A percentile compares a stretch with the other conserved stretches of the same genome.
Conservation (phyloP, 2,329 filamentous ascomycete genomes). For the Apiospora hydei region DNA sequence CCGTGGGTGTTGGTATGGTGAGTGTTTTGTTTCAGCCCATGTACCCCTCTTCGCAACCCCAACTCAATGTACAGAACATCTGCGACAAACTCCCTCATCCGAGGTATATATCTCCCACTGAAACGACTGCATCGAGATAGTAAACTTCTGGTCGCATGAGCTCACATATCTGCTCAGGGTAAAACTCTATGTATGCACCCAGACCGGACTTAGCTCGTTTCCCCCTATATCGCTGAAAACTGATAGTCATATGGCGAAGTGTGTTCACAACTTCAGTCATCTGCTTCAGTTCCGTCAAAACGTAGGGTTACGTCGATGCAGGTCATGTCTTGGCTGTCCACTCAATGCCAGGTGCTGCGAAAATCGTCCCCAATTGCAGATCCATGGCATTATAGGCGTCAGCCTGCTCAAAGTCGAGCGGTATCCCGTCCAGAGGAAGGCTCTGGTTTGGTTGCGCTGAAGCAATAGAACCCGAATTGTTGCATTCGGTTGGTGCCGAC, state of each 20-base stretch:
- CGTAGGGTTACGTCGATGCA: neutral
- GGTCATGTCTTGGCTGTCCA: constrained; percentile 37
- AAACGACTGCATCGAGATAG: neutral
- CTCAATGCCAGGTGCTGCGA: constrained; percentile 4
- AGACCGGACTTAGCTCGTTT: neutral
- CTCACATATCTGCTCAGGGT: neutral
- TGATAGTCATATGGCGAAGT: neutral
- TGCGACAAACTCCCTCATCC: neutral
- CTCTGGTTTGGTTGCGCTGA: neutral
- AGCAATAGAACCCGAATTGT: neutral
- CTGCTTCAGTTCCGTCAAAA: neutral
- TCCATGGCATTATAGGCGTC: constrained; percentile 24
- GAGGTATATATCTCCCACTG: neutral
- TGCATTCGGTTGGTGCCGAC: neutral
- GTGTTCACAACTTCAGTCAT: neutral
- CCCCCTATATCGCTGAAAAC: neutral
- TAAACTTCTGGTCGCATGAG: neutral
- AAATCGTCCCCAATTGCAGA: neutral
- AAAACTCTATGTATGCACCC: neutral
- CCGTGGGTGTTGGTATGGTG: neutral
- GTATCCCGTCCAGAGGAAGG: constrained; percentile 25
- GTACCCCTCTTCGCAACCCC: neutral
- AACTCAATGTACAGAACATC: neutral
- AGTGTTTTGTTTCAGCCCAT: neutral
- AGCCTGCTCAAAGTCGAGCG: constrained; percentile 25